Evolutionary conservation across 768 basidiomycete genomes (phyloP), one percentile per base, ranked within the genome.

Genomic region (Boletus rufocinnamomeus): DNA sequence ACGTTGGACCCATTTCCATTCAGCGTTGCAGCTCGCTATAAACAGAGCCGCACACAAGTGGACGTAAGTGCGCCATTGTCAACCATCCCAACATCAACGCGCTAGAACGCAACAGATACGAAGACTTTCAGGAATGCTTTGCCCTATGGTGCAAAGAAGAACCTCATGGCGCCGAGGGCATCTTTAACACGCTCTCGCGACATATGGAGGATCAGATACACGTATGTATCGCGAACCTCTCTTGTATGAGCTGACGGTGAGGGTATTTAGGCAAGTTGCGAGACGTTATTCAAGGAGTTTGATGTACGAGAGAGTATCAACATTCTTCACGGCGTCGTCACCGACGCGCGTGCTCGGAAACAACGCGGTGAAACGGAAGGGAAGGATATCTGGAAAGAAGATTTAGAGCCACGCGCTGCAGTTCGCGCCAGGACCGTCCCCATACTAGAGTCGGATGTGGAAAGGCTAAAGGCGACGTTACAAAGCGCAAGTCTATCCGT

Each of bases 281-380:
- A 91, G 52, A 81, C 84, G 38, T 61, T 92, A n/a, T 86, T 91
- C 69, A 82, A 78, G 30, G 81, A 87, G 54, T 86, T 88, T 65
- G 78, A 82, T 51, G 84, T 88, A 2, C 82, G 83, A 62, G 84
- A 86, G 46, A 87, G 83, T 62, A 81, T 92, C 34, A 89, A 93
- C 68, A 78, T 78, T 4, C 77, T 93, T 14, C 89, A 92, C 59
- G 77, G 78, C 13, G 81, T 89, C 16, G 84, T 92, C 1, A 83
- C 78, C 13, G 89, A 89, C 34, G 90, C 89, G 9, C 61, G 85
- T 69, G 66, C 80, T 25, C 83, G 85, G 52, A 79, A 78, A 37
- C 76, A 77, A 47, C 78, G 79, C 8, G 79, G 71, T 4, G 72
- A 72, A 28, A 66, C 58, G n/a, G 62, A 71, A 14, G 76, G 77